Evolutionary conservation across 2,329 filamentous ascomycete species (phyloP).

Genomic region (Diaporthe amygdali): DNA sequence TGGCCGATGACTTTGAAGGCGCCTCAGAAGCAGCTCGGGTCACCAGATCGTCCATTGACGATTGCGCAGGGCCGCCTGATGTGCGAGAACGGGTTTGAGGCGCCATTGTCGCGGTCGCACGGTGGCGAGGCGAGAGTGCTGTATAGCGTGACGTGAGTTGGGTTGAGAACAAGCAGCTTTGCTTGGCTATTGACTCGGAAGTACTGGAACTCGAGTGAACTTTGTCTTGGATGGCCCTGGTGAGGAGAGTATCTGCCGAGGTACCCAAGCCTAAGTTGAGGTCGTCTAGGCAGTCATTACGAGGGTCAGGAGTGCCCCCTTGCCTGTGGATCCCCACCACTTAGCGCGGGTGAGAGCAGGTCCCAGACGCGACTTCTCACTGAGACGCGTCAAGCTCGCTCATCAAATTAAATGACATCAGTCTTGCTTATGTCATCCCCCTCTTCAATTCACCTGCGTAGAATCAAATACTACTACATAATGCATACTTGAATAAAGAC

Average conservation of each 20-base stretch:
- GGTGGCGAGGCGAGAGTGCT: background rate
- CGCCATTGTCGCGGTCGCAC: conserved; percentile 10
- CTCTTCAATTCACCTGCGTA: background rate
- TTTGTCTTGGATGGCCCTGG: background rate
- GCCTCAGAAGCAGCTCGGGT: background rate
- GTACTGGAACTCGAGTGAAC: background rate
- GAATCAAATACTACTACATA: background rate
- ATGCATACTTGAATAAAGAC: background rate
- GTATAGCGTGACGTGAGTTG: background rate
- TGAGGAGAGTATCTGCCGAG: background rate
- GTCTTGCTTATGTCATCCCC: conserved; percentile 5
- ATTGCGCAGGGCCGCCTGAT: background rate
- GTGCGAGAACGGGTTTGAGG: conserved; percentile 23
- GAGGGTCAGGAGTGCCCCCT: background rate
- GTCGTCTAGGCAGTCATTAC: conserved; percentile 14
- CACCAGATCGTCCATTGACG: background rate
- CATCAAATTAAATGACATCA: conserved; percentile 16
- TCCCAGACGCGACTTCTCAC: conserved; percentile 5
- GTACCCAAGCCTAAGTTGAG: background rate
- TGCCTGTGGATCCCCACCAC: background rate
- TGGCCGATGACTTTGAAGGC: background rate
- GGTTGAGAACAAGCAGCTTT: background rate
- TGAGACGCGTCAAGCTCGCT: background rate
- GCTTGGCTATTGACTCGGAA: background rate
- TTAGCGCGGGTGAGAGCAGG: background rate